Base-by-base conservation (phyloP, 768 basidiomycete genomes). In the Coprinellus aureogranulatus region DNA sequence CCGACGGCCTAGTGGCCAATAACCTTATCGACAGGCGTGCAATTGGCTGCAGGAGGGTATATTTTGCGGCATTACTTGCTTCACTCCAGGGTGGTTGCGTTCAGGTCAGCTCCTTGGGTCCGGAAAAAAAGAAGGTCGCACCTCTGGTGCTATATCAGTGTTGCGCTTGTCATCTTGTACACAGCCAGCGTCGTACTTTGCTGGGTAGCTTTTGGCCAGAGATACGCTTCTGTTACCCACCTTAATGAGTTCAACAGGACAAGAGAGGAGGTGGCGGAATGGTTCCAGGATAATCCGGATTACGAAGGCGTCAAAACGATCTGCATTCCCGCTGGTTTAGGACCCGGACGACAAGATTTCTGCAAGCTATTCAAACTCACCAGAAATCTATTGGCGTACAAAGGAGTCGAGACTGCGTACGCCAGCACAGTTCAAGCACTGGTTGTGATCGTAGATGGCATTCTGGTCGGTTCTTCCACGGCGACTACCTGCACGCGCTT, bases 301-400 rank as follows among this genome's bases (percentile, higher is more conserved):
- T 6, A 55, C 22, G 54, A 46, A 16, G 54, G 54, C 16, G 54
- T 55, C 42, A 55, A 55, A 30, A 44, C 46, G 54, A 55, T 55
- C 23, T 55, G 54, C 30, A 55, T 55, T 10, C 54, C 54, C 20
- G 54, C 39, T 25, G 5, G 37, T 18, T 4, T 41, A 16, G 22
- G 6, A 3, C 41, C 20, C 4, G 37, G 23, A 41, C 22, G 52
- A 6, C 41, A 40, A 23, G 20, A 34, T 23, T 46, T 45, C 9
- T 55, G 54, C 23, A 26, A 11, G 22, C 26, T 18, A 20, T 46
- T 55, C 27, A 55, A 55, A 23, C 40, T 8, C 26, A 34, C 22
- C 16, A 26, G 31, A 10, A 55, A 55, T 40, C 16, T 55, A 25
- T 18, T 55, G 3, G 3, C 3, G 3, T 27, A 31, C 27, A 44